Evolutionary conservation across 75 land plant species (phyloP), one percentile per base, ranked within the genome.

Genomic region (Pseudotsuga menziesii): DNA sequence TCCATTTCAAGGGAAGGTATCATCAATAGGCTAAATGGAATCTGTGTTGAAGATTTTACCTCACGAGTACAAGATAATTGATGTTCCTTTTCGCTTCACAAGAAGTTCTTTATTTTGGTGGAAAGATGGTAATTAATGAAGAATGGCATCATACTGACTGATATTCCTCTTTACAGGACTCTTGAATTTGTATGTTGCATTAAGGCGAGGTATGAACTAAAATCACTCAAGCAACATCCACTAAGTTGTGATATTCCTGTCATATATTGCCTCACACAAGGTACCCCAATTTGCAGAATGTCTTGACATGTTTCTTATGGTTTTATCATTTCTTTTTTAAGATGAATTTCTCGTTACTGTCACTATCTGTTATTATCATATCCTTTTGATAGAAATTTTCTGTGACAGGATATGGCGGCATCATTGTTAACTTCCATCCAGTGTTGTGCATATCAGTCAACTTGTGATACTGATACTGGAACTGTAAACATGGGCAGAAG

Each of bases 361-460:
- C 7, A 44, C n/a, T 36, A 7, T 67, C 8, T 67, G 9, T 67
- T 36, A 67, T 19, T 41, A 39, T 67, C 44, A 39, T 63, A 67
- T 36, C 44, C 44, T 39, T 39, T 44, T 44, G 48, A 44, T 5
- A 44, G 6, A 44, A 5, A 44, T 44, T 44, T 67, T 36, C 71
- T 67, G 39, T 67, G 9, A 67, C 71, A 67, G 71, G 71, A 36
- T 67, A 67, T 67, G 71, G 71, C 71, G 16, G 48, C 71, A 67
- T 67, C 41, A 17, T 67, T 67, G 71, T 67, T 36, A 67, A 67
- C 41, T 36, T 7, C 71, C 22, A 35, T 67, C 41, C 71, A 67
- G 7, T 67, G 71, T 67, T 32, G 41, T 39, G 41, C 71, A 67
- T 67, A 20, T 29, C 71, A 39, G 44, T 67, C 71, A 6, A 36